These are phyloP conservation scores for Phytophthora foliorum DNA, from an alignment of 352 stramenopile genomes.

Conservation along the genomic window DNA sequence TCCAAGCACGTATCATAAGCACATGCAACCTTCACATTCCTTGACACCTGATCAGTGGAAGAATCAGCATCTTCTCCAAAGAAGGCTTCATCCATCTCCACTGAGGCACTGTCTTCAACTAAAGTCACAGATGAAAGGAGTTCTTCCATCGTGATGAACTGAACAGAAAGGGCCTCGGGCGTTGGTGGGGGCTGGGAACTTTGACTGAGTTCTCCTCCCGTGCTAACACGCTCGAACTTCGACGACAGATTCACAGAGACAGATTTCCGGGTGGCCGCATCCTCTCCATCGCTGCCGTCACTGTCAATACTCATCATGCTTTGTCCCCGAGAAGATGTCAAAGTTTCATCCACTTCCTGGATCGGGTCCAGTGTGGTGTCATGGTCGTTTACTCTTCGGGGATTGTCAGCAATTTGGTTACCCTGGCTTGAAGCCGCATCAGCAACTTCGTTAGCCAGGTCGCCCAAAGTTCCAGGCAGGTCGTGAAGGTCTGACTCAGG, in stretches of 20 bases:
- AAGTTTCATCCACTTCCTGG: constrained; percentile 69
- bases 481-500: constrained; percentile 34
- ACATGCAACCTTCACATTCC: constrained; percentile 49
- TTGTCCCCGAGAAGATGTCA: constrained; percentile 52
- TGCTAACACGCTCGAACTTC: constrained; percentile 77
- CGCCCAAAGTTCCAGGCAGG: constrained; percentile 32
- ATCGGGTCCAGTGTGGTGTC: constrained; percentile 70
- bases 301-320: constrained; percentile 85
- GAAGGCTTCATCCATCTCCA: constrained; percentile 24
- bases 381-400: constrained; percentile 35
- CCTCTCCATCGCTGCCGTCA: constrained; percentile 69
- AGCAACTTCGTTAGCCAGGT: constrained; percentile 41
- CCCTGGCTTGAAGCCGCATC: constrained; percentile 25
- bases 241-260: constrained; percentile 80
- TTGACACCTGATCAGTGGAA: constrained; percentile 9
- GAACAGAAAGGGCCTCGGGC: constrained; percentile 19
- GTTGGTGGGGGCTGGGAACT: constrained; percentile 11
- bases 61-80: constrained; percentile 32
- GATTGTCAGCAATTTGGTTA: constrained; percentile 11
- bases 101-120: constrained; percentile 24
- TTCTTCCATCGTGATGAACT: constrained; percentile 56
- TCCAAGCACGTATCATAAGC: constrained; percentile 48
- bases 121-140: constrained; percentile 47
- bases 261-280: constrained; percentile 57
- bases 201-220: constrained; percentile 24